phyloP scores from a whole-genome alignment of 768 basidiomycete species.

The Panus rudis region DNA sequence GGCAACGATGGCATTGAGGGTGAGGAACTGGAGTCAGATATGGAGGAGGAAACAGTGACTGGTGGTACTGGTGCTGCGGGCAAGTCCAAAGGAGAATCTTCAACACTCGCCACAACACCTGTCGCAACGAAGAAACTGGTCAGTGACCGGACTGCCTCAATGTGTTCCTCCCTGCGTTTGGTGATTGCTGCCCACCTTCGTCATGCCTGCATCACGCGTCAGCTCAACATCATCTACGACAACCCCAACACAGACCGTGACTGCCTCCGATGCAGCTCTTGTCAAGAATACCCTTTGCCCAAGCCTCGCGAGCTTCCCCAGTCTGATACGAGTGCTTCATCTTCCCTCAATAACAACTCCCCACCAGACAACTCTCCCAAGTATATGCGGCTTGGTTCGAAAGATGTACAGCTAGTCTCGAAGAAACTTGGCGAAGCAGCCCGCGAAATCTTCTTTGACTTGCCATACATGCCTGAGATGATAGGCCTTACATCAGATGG shows the following conservation, averaged over 20 bases:
- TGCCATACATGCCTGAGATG: background rate
- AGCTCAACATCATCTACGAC: slow-evolving; percentile 5
- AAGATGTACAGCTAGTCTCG: background rate
- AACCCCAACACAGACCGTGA: slow-evolving; percentile 1
- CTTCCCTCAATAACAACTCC: no score
- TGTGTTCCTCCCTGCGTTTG: slow-evolving; percentile 3
- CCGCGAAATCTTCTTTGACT: background rate
- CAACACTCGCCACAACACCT: no score
- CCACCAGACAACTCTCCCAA: background rate
- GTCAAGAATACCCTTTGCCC: background rate
- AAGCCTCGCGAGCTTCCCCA: background rate
- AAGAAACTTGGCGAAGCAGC: background rate
- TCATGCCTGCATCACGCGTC: slow-evolving; percentile 1
- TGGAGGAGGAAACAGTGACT: no score
- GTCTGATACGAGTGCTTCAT: background rate
- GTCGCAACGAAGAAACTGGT: no score
- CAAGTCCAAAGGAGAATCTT: no score
- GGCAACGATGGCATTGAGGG: no score
- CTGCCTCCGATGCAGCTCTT: slow-evolving; percentile 5
- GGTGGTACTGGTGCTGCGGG: no score
- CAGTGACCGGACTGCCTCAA: background rate
- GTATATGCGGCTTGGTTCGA: background rate
- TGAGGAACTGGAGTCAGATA: no score
- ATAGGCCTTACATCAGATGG: background rate
- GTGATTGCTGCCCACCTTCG: slow-evolving; percentile 2